A percentile compares a stretch with the other conserved stretches of the same genome.
Evolutionary conservation across 495 filamentous ascomycete species (phyloP).

Genomic region (Sordaria brevicollis): DNA sequence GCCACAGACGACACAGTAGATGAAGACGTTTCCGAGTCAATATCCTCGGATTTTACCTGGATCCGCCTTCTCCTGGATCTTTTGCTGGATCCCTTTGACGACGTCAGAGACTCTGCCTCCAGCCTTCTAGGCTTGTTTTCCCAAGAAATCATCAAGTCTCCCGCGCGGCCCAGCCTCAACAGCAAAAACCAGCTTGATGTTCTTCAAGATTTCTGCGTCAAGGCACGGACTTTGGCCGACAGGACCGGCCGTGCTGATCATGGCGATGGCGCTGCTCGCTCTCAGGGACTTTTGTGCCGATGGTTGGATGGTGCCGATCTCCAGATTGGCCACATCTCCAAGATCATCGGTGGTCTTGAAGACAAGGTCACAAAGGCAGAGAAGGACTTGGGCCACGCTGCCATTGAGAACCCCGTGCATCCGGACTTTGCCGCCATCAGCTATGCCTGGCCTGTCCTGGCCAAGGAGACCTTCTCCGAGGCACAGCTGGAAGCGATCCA

Average conservation of each 20-base stretch:
- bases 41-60: slow-evolving; percentile 31
- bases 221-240: slow-evolving; percentile 47
- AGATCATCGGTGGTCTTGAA: slow-evolving; percentile 41
- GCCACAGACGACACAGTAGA: slow-evolving; percentile 18
- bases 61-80: slow-evolving; percentile 65
- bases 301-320: slow-evolving; percentile 27
- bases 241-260: slow-evolving; percentile 72
- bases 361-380: slow-evolving; percentile 45
- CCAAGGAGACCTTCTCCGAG: slow-evolving; percentile 17
- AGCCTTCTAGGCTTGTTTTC: slow-evolving; percentile 41
- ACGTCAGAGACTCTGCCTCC: slow-evolving; percentile 62
- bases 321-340: slow-evolving; percentile 34
- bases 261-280: slow-evolving; percentile 71
- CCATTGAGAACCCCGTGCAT: slow-evolving; percentile 58
- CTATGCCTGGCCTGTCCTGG: slow-evolving; percentile 34
- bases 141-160: slow-evolving; percentile 13
- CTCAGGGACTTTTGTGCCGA: slow-evolving; percentile 40
- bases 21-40: slow-evolving; percentile 8
- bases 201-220: slow-evolving; percentile 26
- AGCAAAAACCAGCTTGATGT: slow-evolving; percentile 14
- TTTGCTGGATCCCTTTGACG: slow-evolving; percentile 81
- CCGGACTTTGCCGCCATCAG: slow-evolving; percentile 55
- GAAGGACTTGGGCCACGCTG: slow-evolving; percentile 46
- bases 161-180: not conserved
- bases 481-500: slow-evolving; percentile 29